Evolutionary conservation across 352 stramenopile genomes (phyloP).

Genomic region (Globisporangium apiculatum): DNA sequence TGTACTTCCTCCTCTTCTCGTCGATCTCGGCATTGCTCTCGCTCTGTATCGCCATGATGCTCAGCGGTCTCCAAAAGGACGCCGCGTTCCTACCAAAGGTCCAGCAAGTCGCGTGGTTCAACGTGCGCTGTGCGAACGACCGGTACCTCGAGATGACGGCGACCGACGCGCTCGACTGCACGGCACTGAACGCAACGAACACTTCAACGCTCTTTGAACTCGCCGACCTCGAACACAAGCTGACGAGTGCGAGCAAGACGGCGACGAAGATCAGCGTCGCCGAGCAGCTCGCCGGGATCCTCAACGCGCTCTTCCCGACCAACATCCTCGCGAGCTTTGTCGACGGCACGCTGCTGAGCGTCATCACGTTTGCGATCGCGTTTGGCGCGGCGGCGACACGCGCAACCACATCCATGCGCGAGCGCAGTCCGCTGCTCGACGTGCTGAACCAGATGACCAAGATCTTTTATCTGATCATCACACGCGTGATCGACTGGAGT

Average conservation of each 20-base stretch:
- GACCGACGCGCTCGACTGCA: slow-evolving; percentile 20
- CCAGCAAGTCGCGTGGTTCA: slow-evolving; percentile 4
- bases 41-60: slow-evolving; percentile 33
- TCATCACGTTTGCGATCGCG: slow-evolving; percentile 56
- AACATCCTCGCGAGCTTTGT: slow-evolving; percentile 61
- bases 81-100: background rate
- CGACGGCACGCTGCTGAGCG: slow-evolving; percentile 41
- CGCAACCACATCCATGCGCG: slow-evolving; percentile 23
- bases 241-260: slow-evolving; percentile 9
- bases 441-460: slow-evolving; percentile 64
- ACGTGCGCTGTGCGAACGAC: slow-evolving; percentile 31
- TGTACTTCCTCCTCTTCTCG: slow-evolving; percentile 46
- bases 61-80: slow-evolving; percentile 27
- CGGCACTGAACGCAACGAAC: slow-evolving; percentile 9
- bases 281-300: slow-evolving; percentile 48
- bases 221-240: slow-evolving; percentile 25
- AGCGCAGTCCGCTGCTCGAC: slow-evolving; percentile 48
- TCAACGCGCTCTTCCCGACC: slow-evolving; percentile 37
- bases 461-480: slow-evolving; percentile 63
- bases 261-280: slow-evolving; percentile 34
- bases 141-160: slow-evolving; percentile 26
- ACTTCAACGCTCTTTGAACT: slow-evolving; percentile 33
- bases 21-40: slow-evolving; percentile 23
- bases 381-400: slow-evolving; percentile 53
- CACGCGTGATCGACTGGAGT: slow-evolving; percentile 56